Percentiles rank a stretch among this genome's conserved stretches.
Evolutionary conservation across 805 yeast genomes (phyloP).

Genomic region (Hanseniaspora singularis): DNA sequence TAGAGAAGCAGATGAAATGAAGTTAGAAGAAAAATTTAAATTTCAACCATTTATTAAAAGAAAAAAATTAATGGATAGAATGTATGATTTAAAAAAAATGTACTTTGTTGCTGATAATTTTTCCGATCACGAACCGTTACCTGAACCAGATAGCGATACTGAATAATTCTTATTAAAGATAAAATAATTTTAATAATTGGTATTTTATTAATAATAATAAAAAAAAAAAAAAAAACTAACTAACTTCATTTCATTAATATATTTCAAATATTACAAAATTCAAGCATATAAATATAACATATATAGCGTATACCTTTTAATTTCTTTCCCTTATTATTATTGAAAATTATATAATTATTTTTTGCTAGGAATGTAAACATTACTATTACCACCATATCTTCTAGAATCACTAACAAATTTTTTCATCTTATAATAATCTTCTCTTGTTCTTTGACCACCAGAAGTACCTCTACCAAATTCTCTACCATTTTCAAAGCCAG

Average conservation of each 20-base stretch:
- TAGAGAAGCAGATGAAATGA: constrained; percentile 14
- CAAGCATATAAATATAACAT: neutral
- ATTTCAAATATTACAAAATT: neutral
- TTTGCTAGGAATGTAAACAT: constrained; percentile 14
- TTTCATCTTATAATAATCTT: constrained; percentile 14
- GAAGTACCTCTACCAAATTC: constrained; percentile 87
- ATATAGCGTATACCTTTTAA: neutral
- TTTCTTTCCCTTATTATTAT: too few relatives aligned
- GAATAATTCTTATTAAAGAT: neutral
- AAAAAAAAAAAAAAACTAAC: neutral
- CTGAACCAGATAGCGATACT: constrained; percentile 7
- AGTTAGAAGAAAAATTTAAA: constrained; percentile 23
- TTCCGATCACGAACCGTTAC: neutral
- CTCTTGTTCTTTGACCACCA: constrained; percentile 64
- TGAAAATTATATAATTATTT: neutral
- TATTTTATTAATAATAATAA: neutral
- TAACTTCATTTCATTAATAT: too few relatives aligned
- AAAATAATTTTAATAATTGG: neutral
- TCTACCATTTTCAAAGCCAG: constrained; percentile 90
- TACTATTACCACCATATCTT: constrained; percentile 13
- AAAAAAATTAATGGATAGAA: constrained; percentile 28
- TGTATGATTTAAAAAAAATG: constrained; percentile 26
- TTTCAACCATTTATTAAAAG: constrained; percentile 25
- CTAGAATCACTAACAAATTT: constrained; percentile 11
- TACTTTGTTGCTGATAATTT: constrained; percentile 14